A percentile compares a stretch with the other conserved stretches of the same genome.
phyloP scores from a whole-genome alignment of 352 stramenopile species.

The Globisporangium carolinianum region DNA sequence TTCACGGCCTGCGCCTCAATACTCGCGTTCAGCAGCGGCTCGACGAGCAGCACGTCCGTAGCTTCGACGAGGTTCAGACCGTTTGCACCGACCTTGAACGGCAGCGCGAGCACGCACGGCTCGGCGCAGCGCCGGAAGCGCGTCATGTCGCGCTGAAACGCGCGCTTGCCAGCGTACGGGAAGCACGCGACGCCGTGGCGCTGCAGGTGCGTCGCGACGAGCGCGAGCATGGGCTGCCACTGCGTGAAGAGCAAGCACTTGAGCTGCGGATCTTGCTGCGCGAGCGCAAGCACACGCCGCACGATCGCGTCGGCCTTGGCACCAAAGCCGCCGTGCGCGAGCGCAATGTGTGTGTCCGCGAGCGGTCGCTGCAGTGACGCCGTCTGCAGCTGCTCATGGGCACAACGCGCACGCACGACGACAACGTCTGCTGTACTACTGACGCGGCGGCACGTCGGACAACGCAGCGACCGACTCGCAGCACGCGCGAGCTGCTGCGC shows the following conservation, averaged over 20 bases:
- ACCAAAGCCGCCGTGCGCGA: constrained; percentile 32
- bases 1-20: constrained; percentile 88
- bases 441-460: constrained; percentile 51
- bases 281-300: constrained; percentile 35
- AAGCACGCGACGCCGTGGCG: constrained; percentile 67
- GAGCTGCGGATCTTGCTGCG: constrained; percentile 42
- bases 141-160: constrained; percentile 33
- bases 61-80: constrained; percentile 91
- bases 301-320: constrained; percentile 72
- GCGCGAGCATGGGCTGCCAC: constrained; percentile 84
- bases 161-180: constrained; percentile 48
- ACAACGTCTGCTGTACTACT: constrained; percentile 17
- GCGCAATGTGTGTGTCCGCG: constrained; percentile 7
- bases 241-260: constrained; percentile 91
- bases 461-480: constrained; percentile 26
- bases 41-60: constrained; percentile 89
- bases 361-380: neutral
- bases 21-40: constrained; percentile 81
- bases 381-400: too few species aligned
- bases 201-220: constrained; percentile 22
- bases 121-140: constrained; percentile 44
- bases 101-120: constrained; percentile 62
- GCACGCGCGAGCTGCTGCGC: constrained; percentile 22
- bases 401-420: constrained; percentile 14
- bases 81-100: constrained; percentile 86